A percentile compares a stretch with the other conserved stretches of the same genome.
Conservation (phyloP, 2,329 filamentous ascomycete genomes). For the Delphinella strobiligena region DNA sequence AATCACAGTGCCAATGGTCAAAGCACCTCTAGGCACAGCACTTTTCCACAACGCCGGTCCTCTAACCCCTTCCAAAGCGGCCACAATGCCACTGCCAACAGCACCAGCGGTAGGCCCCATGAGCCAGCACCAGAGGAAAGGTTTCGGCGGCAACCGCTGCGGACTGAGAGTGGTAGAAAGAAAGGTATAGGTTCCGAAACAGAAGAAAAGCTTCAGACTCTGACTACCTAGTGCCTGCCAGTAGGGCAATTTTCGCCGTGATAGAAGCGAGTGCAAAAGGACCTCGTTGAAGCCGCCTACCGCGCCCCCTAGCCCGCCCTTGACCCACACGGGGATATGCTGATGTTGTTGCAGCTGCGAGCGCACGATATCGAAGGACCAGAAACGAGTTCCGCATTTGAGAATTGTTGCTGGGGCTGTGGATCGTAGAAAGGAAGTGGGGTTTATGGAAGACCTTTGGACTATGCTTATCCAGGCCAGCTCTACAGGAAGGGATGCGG, state of each 20-base stretch:
- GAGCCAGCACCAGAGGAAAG: conserved; percentile 10
- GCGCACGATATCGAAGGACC: conserved; percentile 9
- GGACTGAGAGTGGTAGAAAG: conserved; percentile 8
- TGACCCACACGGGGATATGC: conserved; percentile 1
- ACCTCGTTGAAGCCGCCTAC: conserved; percentile 11
- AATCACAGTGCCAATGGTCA: conserved; percentile 11
- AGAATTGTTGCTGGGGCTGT: conserved; percentile 2
- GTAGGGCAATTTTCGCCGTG: conserved; percentile 5
- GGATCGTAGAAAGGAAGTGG: neutral
- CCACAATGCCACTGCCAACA: conserved; percentile 9
- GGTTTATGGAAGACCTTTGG: neutral
- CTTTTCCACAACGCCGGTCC: conserved; percentile 1
- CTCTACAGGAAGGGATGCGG: conserved; percentile 10
- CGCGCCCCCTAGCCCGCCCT: conserved; percentile 11
- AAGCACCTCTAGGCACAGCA: conserved; percentile 7
- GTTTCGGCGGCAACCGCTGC: conserved; percentile 7
- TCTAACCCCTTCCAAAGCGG: conserved; percentile 8
- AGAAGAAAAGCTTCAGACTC: conserved; percentile 9
- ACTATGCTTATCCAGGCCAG: no score
- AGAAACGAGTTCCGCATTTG: conserved; percentile 10
- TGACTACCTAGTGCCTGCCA: conserved; percentile 3
- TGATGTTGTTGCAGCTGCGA: conserved; percentile 5
- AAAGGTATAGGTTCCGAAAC: conserved; percentile 11
- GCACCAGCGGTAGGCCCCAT: conserved; percentile 10
- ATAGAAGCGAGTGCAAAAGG: conserved; percentile 7